phyloP scores from a whole-genome alignment of 1,284 basidiomycete genomes.

The Farysia itapuensis region DNA sequence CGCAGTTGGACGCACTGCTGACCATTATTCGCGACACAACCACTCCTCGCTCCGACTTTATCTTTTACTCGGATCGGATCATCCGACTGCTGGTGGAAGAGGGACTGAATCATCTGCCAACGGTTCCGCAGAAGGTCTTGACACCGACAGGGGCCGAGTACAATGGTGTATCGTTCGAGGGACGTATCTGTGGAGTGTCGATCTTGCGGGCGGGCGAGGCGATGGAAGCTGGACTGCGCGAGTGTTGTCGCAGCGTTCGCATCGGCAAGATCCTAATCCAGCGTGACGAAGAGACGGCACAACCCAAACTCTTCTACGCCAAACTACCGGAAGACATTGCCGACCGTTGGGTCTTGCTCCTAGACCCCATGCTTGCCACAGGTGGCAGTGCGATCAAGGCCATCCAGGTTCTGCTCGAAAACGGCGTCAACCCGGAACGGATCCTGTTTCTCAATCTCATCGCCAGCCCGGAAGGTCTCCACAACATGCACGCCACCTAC shows the following conservation, averaged over 20 bases:
- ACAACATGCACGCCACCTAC: conserved; percentile 76
- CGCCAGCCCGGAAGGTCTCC: conserved; percentile 86
- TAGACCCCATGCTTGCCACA: conserved; percentile 96
- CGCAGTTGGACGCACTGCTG: conserved; percentile 80
- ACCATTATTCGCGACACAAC: conserved; percentile 77
- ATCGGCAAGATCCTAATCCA: conserved; percentile 62
- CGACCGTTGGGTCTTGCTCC: conserved; percentile 83
- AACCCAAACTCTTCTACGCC: conserved; percentile 63
- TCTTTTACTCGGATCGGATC: conserved; percentile 83
- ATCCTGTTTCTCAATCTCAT: conserved; percentile 98
- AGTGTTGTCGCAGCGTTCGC: conserved; percentile 70
- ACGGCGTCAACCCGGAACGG: conserved; percentile 73
- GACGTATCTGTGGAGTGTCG: conserved; percentile 51
- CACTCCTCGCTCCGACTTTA: conserved; percentile 78
- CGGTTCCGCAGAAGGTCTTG: conserved; percentile 42
- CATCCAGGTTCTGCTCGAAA: conserved; percentile 86
- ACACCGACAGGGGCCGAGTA: conserved; percentile 71
- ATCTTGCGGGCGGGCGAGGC: conserved; percentile 62
- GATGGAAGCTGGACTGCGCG: conserved; percentile 73
- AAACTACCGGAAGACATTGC: conserved; percentile 93
- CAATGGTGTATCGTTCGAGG: conserved; percentile 51
- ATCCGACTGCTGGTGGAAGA: conserved; percentile 68
- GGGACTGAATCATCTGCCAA: conserved; percentile 89
- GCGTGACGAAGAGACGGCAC: conserved; percentile 55
- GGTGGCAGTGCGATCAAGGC: conserved; percentile 98